Conservation (phyloP, 768 basidiomycete genomes). For the Pleurotus giganteus region DNA sequence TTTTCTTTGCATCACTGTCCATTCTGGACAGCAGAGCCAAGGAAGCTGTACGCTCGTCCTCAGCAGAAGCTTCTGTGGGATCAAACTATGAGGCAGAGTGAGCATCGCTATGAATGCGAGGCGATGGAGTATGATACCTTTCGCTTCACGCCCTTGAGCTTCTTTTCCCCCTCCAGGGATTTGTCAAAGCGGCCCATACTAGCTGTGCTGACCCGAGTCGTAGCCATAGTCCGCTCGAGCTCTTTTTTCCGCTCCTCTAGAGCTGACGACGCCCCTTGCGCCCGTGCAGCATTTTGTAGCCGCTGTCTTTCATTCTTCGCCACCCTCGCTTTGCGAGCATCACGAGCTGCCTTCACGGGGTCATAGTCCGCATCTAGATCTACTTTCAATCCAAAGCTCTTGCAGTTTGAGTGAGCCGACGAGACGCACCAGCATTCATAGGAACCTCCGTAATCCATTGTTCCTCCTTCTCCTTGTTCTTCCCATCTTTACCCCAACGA, state of each 20-base stretch:
- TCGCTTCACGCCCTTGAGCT: conserved; percentile 83
- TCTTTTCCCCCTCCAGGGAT: conserved; percentile 88
- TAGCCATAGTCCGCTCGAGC: conserved; percentile 73
- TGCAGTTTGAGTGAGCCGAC: not conserved
- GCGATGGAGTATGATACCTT: conserved; percentile 56
- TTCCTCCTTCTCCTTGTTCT: conserved; percentile 82
- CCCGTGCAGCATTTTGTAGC: conserved; percentile 66
- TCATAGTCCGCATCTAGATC: conserved; percentile 72
- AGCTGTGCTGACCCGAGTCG: conserved; percentile 82
- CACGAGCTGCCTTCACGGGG: conserved; percentile 70
- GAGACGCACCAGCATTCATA: conserved; percentile 70
- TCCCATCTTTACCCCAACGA: conserved; percentile 86
- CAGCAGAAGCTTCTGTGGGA: conserved; percentile 64
- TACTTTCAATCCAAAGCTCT: not conserved
- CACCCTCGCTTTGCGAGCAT: conserved; percentile 77
- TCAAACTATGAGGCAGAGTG: conserved; percentile 61
- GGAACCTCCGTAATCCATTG: conserved; percentile 95
- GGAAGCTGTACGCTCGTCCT: conserved; percentile 69
- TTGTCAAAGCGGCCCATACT: conserved; percentile 96
- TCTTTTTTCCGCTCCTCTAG: conserved; percentile 62
- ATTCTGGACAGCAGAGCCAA: conserved; percentile 76
- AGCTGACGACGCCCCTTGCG: conserved; percentile 29
- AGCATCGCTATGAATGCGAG: not conserved
- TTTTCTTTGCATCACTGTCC: conserved; percentile 70
- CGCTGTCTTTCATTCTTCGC: conserved; percentile 85